Evolutionary conservation across 306 rosid genomes (phyloP), one percentile per base, ranked within the genome.

Genomic region (Cyclanthera cordifolia): DNA sequence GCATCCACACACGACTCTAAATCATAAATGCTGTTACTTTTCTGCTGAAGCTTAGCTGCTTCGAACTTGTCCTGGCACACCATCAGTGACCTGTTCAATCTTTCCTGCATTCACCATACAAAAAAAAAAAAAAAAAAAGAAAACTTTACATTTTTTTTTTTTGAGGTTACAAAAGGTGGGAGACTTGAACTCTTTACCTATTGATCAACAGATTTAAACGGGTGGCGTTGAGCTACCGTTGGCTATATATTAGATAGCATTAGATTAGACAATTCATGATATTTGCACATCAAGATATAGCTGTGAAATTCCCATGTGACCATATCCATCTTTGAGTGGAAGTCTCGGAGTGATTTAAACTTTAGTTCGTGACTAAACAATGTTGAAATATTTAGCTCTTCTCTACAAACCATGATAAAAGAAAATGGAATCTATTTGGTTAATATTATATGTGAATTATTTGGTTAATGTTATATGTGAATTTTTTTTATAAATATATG

Each of bases 11-110:
- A 93, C 8, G 94, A 84, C 77, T 89, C 70, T 82, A 93, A 27
- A 54, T 80, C 95, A 67, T 74, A 77, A 66, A 80, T 66, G n/a
- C 86, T 79, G 28, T 85, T 83, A 12, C 73, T 25, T 57, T 78
- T 82, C 73, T 76, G 78, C 69, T 93, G 96, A 56, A 79, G 86
- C 84, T 79, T 93, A 28, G 94, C 88, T 25, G 91, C 69, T 79
- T 90, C 99, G 10, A 27, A 87, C 86, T 83, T 90, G 75, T 93
- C 99, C 67, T 93, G 96, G 80, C 96, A 93, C 19, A 93, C 99
- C 95, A 87, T 89, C 49, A 93, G 78, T 49, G 94, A 86, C 69
- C 99, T 85, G 61, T 85, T 86, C 80, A 93, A 77, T 82, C 58
- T 90, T 69, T 93, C 99, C 96, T 93, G 90, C 77, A 79, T 53